These are phyloP conservation scores for Aspergillus tanneri DNA, from an alignment of 2,329 filamentous ascomycete genomes.

Conservation along the genomic window DNA sequence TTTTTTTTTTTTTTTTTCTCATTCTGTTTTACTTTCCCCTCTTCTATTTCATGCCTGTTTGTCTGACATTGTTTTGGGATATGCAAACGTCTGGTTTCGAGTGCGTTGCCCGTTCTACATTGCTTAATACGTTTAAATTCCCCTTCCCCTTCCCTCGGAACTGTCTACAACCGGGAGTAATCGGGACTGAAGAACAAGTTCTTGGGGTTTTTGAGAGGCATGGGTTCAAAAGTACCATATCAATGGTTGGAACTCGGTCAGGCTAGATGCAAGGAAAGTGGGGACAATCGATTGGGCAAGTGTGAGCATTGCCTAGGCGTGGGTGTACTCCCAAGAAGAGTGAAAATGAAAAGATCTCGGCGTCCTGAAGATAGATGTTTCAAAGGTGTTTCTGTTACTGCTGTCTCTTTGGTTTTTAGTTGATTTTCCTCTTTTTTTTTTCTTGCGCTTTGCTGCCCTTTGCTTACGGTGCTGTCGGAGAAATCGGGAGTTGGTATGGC, in stretches of 20 bases:
- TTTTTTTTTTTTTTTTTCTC: slow-evolving; percentile 1
- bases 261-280: not conserved
- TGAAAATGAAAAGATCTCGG: not conserved
- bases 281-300: not conserved
- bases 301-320: not conserved
- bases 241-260: not conserved
- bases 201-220: not conserved
- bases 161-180: too few relatives aligned
- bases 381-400: not conserved
- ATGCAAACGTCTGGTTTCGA: not conserved
- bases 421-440: slow-evolving; percentile 10
- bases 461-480: slow-evolving; percentile 19
- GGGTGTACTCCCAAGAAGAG: not conserved
- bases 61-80: not conserved
- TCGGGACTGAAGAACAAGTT: not conserved
- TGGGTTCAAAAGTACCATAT: not conserved
- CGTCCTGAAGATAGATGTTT: not conserved
- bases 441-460: slow-evolving; percentile 9
- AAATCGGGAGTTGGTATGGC: slow-evolving; percentile 14
- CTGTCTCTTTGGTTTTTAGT: not conserved
- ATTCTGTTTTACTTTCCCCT: not conserved
- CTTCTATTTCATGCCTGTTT: not conserved
- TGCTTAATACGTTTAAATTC: not conserved
- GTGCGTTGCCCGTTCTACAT: not conserved
- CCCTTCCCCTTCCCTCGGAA: too few relatives aligned